Evolutionary conservation across 192 early-diverging fungal genomes (phyloP).

Genomic region (Backusella mclennaniae): DNA sequence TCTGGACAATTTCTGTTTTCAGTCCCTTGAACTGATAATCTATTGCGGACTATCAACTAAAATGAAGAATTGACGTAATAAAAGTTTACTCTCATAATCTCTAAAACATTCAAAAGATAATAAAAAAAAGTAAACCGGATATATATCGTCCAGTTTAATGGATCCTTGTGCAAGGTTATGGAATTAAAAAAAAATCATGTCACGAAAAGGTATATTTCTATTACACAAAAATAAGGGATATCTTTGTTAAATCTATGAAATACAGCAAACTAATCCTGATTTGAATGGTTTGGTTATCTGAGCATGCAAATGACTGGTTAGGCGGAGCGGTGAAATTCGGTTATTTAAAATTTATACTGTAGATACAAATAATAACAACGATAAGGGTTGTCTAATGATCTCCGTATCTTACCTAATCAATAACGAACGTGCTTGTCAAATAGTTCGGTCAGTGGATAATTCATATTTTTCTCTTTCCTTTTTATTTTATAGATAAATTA

Average conservation of each 20-base stretch:
- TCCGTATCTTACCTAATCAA: slow-evolving; percentile 1
- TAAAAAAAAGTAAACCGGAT: background rate
- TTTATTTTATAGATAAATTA: background rate
- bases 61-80: background rate
- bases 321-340: background rate
- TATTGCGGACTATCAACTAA: background rate
- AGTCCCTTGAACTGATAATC: background rate
- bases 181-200: background rate
- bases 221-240: slow-evolving; percentile 6
- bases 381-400: slow-evolving; percentile 6
- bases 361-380: background rate
- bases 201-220: background rate
- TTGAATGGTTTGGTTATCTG: background rate
- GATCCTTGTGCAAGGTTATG: background rate
- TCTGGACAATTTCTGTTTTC: background rate
- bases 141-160: background rate
- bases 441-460: background rate
- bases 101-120: background rate
- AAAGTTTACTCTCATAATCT: background rate
- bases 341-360: background rate
- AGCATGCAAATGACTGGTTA: background rate
- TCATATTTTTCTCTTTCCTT: background rate
- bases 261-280: slow-evolving; percentile 4
- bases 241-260: background rate
- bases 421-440: background rate